Evolutionary conservation across 1,139 yeast genomes (phyloP), one percentile per base, ranked within the genome.

Genomic region (Blastobotrys serpentis): DNA sequence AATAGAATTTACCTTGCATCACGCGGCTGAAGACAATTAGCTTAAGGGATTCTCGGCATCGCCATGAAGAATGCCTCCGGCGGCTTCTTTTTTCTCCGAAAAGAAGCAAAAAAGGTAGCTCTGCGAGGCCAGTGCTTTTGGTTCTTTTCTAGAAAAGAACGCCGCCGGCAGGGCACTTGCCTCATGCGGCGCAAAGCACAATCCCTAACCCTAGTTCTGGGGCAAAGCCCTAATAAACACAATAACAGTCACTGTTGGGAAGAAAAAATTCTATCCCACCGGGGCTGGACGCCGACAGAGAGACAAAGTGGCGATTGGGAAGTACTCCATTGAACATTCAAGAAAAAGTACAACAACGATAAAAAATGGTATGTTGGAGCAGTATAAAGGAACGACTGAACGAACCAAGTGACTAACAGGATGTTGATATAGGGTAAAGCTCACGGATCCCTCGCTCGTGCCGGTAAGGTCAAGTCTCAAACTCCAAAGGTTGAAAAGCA

Each of bases 371-470:
- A 23, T 14, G 41, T 37, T 17, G 37, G 26, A 23, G 37, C 37
- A 5, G 21, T 14, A 4, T 4, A 14, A 6, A 6, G 17, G 13
- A n/a, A n/a, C 7, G n/a, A 13, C 34, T 13, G 18, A 6, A 17
- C 37, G 37, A 17, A 23, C 26, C n/a, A n/a, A 6, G 26, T 11
- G 4, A 14, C 34, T 30, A 30, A 30, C 34, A 25, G 36, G 13
- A 5, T 26, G 23, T 23, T 41, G 44, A 26, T 14, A 42, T 44
- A 81, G 92, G 94, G 89, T 82, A 86, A 86, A 84, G 95, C 86
- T 80, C 95, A 92, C 96, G 98, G 98, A 79, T 89, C 97, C 79
- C 86, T 92, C 84, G 96, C 98, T 82, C 97, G 98, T 89, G 98
- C 98, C 82, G 98, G 98, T 87, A 90, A 92, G 82, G 98, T 92